A percentile compares a stretch with the other conserved stretches of the same genome.
Conservation (phyloP, 192 early-diverging fungal genomes). For the Physocladia obscura region DNA sequence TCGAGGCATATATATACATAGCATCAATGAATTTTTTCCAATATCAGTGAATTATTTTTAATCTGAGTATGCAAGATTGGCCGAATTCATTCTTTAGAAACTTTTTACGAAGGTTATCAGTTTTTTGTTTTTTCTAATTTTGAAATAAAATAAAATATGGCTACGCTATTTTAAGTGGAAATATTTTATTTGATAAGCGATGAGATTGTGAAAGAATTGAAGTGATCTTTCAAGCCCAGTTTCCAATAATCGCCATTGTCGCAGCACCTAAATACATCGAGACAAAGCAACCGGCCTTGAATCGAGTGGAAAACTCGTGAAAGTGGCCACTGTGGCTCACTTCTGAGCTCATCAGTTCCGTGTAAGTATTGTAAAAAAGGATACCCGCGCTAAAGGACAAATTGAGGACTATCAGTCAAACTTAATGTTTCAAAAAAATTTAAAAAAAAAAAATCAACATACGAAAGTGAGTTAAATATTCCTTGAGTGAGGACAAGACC, state of each 20-base stretch:
- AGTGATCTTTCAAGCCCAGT: slow-evolving; percentile 68
- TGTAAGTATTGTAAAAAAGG: slow-evolving; percentile 75
- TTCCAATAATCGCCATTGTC: slow-evolving; percentile 73
- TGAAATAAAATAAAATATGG: too few relatives aligned
- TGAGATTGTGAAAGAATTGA: too few relatives aligned
- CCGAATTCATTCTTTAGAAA: too few relatives aligned
- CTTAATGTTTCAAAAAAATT: not conserved
- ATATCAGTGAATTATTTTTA: too few relatives aligned
- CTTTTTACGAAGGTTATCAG: too few relatives aligned
- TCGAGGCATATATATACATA: too few relatives aligned
- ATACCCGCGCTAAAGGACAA: slow-evolving; percentile 68
- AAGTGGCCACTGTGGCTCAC: slow-evolving; percentile 61
- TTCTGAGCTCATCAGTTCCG: slow-evolving; percentile 73
- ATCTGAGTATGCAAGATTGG: too few relatives aligned
- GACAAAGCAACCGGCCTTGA: slow-evolving; percentile 56
- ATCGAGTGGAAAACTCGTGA: slow-evolving; percentile 23
- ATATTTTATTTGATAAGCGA: too few relatives aligned
- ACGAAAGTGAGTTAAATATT: slow-evolving; percentile 70
- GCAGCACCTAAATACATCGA: slow-evolving; percentile 73
- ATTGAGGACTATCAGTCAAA: not conserved
- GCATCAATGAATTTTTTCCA: too few relatives aligned
- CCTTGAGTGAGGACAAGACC: slow-evolving; percentile 67
- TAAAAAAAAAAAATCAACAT: not conserved
- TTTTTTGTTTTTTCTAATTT: too few relatives aligned
- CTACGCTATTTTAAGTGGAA: too few relatives aligned